Evolutionary conservation across 1,139 yeast genomes (phyloP), one percentile per base, ranked within the genome.

Genomic region (Blastobotrys capitulatus): DNA sequence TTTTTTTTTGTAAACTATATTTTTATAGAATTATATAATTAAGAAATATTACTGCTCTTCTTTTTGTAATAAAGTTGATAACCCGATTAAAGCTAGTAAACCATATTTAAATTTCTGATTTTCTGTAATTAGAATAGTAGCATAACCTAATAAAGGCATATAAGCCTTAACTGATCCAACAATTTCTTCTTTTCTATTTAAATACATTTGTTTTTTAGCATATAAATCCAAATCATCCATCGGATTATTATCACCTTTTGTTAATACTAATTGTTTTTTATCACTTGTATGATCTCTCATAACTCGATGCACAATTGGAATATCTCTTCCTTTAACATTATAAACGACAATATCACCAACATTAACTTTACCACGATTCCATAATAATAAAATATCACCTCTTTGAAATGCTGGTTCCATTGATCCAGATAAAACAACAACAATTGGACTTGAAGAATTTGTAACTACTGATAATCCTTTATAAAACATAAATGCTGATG

Each of bases 351-450:
- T 77, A 62, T 92, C 98, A n/a, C 99, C 99, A 1, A 90, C 95
- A 46, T 78, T 73, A 37, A 82, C 82, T 38, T 68, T 69, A 52
- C 85, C 83, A 56, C 97, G 76, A 68, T 92, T 92, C 96, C 96
- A 89, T 52, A 92, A 74, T 62, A 92, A 83, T 53, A 92, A 72
- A 38, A 94, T 83, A 64, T 92, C 99, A 45, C 99, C 99, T 68
- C 98, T 80, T 68, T 92, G 97, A 75, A 94, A 94, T 0, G 98
- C 98, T 1, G 99, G 99, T 65, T 94, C 98, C 99, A 92, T 92
- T 1, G 97, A 92, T 6, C 98, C 99, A 1, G 97, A 88, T 44
- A 92, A 78, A 12, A 92, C 99, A 36, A 92, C 98, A 37, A 94
- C 98, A 38, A 92, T 82, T 16, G 99, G 99, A 1, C 97, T 87